Conservation (phyloP, 371 early-diverging fungal genomes). For the Parasitella parasitica region DNA sequence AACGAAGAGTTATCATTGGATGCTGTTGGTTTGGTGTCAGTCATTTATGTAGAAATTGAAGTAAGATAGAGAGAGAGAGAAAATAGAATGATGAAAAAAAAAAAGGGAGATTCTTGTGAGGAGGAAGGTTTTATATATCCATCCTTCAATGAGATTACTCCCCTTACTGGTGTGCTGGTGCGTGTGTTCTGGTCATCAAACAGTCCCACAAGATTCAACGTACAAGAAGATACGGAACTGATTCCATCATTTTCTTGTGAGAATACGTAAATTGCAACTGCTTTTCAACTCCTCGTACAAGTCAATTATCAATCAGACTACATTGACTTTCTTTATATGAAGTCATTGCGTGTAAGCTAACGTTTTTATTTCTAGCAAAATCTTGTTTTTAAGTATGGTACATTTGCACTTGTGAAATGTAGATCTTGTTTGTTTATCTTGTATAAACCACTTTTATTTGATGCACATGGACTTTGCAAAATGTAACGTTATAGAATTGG, state of each 20-base stretch:
- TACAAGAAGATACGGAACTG: neutral
- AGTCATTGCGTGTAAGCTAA: too few relatives aligned
- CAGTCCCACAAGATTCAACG: neutral
- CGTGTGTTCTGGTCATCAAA: neutral
- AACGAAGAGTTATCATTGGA: neutral
- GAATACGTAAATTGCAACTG: neutral
- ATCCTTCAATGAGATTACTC: neutral
- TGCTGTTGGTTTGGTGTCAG: neutral
- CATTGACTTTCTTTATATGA: neutral
- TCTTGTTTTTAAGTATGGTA: too few relatives aligned
- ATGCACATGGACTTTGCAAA: neutral
- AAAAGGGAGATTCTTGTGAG: neutral
- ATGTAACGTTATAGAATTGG: neutral
- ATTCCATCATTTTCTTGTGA: neutral
- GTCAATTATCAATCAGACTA: conserved; percentile 8
- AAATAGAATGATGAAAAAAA: neutral
- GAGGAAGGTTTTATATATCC: neutral
- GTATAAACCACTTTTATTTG: neutral
- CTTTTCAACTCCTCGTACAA: neutral
- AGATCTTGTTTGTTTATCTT: neutral
- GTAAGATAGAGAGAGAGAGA: neutral
- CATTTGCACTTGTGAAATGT: neutral
- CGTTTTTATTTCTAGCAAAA: too few relatives aligned
- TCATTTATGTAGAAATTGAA: neutral
- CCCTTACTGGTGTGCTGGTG: neutral